These are phyloP conservation scores for Aureobasidium musti DNA, from an alignment of 2,329 filamentous ascomycete species.

Conservation along the genomic window DNA sequence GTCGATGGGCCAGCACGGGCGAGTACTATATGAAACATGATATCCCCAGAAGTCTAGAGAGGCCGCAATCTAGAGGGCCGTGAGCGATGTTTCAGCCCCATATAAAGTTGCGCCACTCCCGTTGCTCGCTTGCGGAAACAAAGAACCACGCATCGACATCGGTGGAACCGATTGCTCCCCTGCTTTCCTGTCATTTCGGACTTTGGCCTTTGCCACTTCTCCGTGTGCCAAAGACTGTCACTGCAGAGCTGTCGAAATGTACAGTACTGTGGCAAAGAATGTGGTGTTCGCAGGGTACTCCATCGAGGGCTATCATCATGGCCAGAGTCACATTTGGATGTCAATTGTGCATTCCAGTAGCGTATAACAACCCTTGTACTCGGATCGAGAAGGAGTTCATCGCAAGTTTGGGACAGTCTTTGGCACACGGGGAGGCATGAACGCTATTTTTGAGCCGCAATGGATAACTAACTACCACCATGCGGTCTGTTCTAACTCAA, in stretches of 20 bases:
- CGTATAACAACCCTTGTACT: too few relatives aligned
- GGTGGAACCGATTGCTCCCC: conserved; percentile 4
- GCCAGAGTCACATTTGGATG: too few relatives aligned
- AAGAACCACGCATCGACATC: conserved; percentile 15
- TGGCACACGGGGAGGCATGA: too few relatives aligned
- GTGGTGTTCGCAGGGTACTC: too few relatives aligned
- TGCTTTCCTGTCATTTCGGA: conserved; percentile 24
- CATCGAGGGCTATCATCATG: too few relatives aligned
- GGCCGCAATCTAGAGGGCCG: neutral
- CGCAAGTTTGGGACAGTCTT: too few relatives aligned
- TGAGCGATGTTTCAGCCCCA: conserved; percentile 21
- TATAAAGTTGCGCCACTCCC: conserved; percentile 23
- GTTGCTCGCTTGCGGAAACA: conserved; percentile 22
- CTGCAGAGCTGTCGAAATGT: too few relatives aligned
- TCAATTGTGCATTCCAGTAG: too few relatives aligned
- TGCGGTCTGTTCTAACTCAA: neutral
- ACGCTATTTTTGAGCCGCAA: neutral
- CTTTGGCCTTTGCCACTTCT: neutral
- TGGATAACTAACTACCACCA: neutral
- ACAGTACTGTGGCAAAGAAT: too few relatives aligned
- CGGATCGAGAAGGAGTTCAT: too few relatives aligned
- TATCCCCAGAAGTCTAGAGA: neutral
- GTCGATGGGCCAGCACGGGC: neutral
- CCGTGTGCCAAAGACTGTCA: too few relatives aligned
- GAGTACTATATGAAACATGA: neutral